Conservation (phyloP, 169 alveolate genomes). For the Miamiensis avidus region DNA sequence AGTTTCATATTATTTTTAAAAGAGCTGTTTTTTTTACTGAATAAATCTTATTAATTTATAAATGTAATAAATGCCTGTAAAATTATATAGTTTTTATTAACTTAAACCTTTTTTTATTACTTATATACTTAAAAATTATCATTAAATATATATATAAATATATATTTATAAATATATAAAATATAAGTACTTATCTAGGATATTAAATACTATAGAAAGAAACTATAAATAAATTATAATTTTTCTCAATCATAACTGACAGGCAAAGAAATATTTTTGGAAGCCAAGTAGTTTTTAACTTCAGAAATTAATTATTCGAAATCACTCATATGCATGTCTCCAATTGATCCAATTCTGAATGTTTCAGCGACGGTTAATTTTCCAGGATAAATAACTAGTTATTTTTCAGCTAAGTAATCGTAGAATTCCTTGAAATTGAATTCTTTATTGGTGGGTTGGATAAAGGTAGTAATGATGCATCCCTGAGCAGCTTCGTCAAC, state of each 20-base stretch:
- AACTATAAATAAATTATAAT: not conserved
- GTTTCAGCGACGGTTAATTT: slow-evolving; percentile 62
- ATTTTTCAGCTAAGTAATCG: slow-evolving; percentile 39
- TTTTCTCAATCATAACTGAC: slow-evolving; percentile 9
- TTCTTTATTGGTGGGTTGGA: slow-evolving; percentile 50
- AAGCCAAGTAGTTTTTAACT: not conserved
- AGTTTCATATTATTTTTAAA: too few species aligned
- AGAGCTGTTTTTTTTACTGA: too few species aligned
- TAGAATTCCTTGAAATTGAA: slow-evolving; percentile 58
- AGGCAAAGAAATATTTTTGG: not conserved
- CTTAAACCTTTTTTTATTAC: not conserved
- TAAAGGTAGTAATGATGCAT: slow-evolving; percentile 54
- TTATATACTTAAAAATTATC: too few species aligned
- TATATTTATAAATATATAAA: too few species aligned
- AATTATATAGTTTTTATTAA: too few species aligned
- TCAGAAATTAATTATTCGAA: not conserved
- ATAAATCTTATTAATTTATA: too few species aligned
- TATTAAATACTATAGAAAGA: not conserved
- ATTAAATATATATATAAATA: too few species aligned
- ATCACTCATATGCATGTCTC: slow-evolving; percentile 52
- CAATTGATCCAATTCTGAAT: slow-evolving; percentile 72
- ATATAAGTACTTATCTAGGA: not conserved
- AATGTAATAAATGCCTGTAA: not conserved
- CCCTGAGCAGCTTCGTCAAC: slow-evolving; percentile 49
- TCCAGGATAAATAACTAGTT: slow-evolving; percentile 71